A percentile compares a stretch with the other conserved stretches of the same genome.
These are phyloP conservation scores for Hyphopichia wangnamkhiaoensis DNA, from an alignment of 1,139 yeast genomes.

Conservation along the genomic window DNA sequence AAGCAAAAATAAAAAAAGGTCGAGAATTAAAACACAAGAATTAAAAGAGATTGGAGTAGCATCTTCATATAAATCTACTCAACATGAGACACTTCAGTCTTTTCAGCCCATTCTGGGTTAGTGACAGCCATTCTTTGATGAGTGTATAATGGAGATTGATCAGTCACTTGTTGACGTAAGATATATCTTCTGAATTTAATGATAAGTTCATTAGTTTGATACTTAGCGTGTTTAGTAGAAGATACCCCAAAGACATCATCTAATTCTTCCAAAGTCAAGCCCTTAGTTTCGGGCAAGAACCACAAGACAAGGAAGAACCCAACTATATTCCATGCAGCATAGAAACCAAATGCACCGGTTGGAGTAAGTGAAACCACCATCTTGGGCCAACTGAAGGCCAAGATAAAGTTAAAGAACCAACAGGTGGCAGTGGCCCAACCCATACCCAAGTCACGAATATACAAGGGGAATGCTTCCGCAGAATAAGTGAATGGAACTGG, in stretches of 20 bases:
- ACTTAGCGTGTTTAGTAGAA: constrained; percentile 51
- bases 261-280: constrained; percentile 68
- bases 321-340: constrained; percentile 82
- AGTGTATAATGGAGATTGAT: constrained; percentile 55
- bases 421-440: constrained; percentile 83
- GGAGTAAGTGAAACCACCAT: constrained; percentile 64
- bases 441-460: constrained; percentile 85
- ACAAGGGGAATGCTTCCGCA: constrained; percentile 83
- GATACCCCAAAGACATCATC: constrained; percentile 70
- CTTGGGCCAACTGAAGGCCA: constrained; percentile 84
- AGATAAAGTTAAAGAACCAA: constrained; percentile 82
- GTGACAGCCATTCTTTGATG: constrained; percentile 63
- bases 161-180: constrained; percentile 43
- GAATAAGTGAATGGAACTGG: constrained; percentile 93
- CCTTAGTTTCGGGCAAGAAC: constrained; percentile 73
- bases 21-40: background rate
- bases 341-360: constrained; percentile 90
- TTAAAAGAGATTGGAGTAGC: background rate
- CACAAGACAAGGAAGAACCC: constrained; percentile 71
- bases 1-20: background rate
- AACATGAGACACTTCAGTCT: constrained; percentile 51
- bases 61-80: no score
- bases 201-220: constrained; percentile 49
- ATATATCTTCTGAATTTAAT: constrained; percentile 45
- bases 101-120: constrained; percentile 61